Base-by-base conservation (phyloP, 305 asterid species). In the Fraxinus latifolia region DNA sequence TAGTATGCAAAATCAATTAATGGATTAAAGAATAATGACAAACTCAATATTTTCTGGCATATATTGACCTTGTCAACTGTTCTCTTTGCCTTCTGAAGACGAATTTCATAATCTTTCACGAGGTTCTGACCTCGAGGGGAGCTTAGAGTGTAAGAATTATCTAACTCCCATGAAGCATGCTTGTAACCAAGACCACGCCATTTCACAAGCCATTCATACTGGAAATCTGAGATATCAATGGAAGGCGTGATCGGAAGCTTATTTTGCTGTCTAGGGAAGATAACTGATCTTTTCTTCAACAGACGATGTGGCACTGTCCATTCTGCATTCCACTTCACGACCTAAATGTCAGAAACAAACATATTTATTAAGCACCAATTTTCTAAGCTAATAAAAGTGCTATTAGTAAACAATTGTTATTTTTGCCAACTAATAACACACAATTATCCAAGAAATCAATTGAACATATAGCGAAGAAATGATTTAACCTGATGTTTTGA, bases 161-260 rank as follows among this genome's bases (percentile, higher is more conserved):
- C 97, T 74, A 91, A 82, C 87, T 93, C 97, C 97, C 97, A 93
- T 2, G 95, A 87, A 74, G 91, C 90, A 85, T 87, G 85, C 80
- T 87, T 90, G 88, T 90, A 90, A 81, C 77, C 87, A 86, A 91
- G 95, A 85, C 90, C 91, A 83, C 78, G 31, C 97, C 97, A 93
- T 87, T 90, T 91, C 83, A 93, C 94, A 85, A 93, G 94, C 94
- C 95, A 93, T 82, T 93, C 97, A 62, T 47, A 83, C 73, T 86
- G 86, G 84, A 93, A 88, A 29, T 81, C 87, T 55, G 81, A 84
- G 74, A 87, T 86, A 77, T 58, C 87, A 81, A 79, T 79, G 72
- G 86, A 14, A 50, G 89, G 83, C 14, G 87, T 85, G 55, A 84
- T 83, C 67, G 42, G 86, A 79, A 79, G 32, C 34, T 83, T 82